Conservation (phyloP, 2,329 filamentous ascomycete species). For the Ophiostoma ulmi region DNA sequence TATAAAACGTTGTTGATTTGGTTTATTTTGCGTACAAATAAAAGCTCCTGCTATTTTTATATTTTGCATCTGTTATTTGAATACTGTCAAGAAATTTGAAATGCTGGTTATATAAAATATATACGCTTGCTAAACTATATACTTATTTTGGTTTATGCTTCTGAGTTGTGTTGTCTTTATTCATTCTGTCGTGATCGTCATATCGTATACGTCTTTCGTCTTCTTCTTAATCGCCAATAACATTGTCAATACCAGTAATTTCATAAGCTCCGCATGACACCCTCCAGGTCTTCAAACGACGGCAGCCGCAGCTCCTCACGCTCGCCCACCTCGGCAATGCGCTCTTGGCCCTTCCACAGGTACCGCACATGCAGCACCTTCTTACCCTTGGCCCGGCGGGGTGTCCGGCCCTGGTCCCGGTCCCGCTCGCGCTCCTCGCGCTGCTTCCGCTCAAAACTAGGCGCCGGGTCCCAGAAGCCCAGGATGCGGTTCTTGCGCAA, state of each 20-base stretch:
- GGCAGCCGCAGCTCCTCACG: constrained; percentile 37
- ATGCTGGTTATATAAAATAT: neutral
- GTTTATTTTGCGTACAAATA: neutral
- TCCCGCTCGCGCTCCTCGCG: constrained; percentile 8
- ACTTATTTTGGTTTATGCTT: neutral
- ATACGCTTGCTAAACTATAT: neutral
- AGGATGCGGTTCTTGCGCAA: constrained; percentile 43
- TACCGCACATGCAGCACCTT: constrained; percentile 47
- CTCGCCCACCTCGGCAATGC: constrained; percentile 36
- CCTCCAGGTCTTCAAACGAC: neutral
- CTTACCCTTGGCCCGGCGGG: constrained; percentile 27
- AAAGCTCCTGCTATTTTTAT: neutral
- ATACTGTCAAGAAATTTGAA: neutral
- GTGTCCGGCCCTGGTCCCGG: neutral
- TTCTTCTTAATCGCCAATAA: neutral
- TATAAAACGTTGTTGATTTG: neutral
- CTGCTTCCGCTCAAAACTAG: constrained; percentile 28
- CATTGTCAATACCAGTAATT: neutral
- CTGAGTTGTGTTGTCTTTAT: neutral
- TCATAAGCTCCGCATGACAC: neutral
- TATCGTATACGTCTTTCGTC: neutral
- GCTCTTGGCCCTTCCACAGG: constrained; percentile 37
- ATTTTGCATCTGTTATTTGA: neutral
- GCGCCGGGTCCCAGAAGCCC: constrained; percentile 50
- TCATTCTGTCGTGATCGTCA: neutral